Evolutionary conservation across 495 filamentous ascomycete species (phyloP).

Genomic region (Podospora australis): DNA sequence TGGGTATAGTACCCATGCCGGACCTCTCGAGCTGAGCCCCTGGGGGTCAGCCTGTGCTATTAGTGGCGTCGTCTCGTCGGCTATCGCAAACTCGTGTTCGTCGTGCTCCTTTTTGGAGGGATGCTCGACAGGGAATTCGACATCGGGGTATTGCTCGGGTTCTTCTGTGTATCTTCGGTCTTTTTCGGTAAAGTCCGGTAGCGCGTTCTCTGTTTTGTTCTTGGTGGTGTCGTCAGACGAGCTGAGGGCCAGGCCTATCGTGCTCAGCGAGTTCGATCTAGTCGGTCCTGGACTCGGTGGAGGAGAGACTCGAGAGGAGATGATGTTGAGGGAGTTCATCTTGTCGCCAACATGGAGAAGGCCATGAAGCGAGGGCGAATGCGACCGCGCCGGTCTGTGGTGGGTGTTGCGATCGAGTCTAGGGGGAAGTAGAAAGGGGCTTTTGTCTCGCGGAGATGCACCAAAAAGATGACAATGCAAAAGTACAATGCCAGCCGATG

Average conservation of each 20-base stretch:
- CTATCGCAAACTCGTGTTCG: constrained; percentile 19
- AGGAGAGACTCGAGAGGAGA: constrained; percentile 74
- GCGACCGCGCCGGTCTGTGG: constrained; percentile 15
- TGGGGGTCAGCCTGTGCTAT: constrained; percentile 31
- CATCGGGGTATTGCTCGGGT: no score
- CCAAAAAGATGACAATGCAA: constrained; percentile 1
- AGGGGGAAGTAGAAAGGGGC: not conserved
- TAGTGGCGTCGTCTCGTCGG: constrained; percentile 67
- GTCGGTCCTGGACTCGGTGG: constrained; percentile 50
- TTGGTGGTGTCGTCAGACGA: constrained; percentile 33
- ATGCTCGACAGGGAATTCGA: constrained; percentile 12
- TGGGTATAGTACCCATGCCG: constrained; percentile 48
- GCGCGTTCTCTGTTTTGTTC: constrained; percentile 27
- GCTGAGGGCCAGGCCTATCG: constrained; percentile 41
- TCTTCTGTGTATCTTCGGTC: constrained; percentile 24
- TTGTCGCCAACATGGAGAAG: constrained; percentile 37
- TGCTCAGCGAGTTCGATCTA: constrained; percentile 60
- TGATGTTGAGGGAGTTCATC: constrained; percentile 98
- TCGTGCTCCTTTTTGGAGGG: constrained; percentile 12
- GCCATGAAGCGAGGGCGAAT: constrained; percentile 29
- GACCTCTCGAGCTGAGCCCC: constrained; percentile 29
- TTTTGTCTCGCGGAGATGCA: not conserved
- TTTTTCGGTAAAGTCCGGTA: constrained; percentile 32
- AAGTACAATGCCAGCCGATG: not conserved
- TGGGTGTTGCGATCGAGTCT: constrained; percentile 3